A percentile compares a stretch with the other conserved stretches of the same genome.
Evolutionary conservation across 1,139 yeast species (phyloP).

Genomic region (Magnusiomyces fungicola): DNA sequence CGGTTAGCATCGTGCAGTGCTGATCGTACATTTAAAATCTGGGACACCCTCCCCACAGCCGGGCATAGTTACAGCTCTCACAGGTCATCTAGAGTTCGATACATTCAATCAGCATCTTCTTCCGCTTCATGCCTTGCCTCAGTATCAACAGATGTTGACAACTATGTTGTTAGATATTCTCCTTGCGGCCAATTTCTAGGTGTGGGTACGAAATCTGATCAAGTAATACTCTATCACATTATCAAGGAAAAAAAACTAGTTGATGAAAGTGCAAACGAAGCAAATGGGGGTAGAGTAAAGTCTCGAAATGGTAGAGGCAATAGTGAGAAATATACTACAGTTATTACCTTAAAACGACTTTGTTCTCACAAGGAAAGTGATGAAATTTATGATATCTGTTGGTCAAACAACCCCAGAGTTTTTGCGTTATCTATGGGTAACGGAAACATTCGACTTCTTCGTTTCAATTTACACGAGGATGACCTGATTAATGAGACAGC

Average conservation of each 20-base stretch:
- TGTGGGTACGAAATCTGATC: slow-evolving; percentile 38
- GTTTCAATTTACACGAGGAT: slow-evolving; percentile 15
- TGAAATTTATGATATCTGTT: slow-evolving; percentile 36
- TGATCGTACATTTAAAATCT: slow-evolving; percentile 45
- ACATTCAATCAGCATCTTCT: slow-evolving; percentile 23
- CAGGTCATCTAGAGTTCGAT: neutral
- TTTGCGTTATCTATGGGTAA: slow-evolving; percentile 31
- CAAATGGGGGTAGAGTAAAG: too few species aligned
- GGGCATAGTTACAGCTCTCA: neutral
- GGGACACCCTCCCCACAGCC: slow-evolving; percentile 38
- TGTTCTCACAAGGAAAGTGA: slow-evolving; percentile 20
- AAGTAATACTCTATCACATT: slow-evolving; percentile 16
- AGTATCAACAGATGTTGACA: slow-evolving; percentile 29
- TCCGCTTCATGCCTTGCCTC: slow-evolving; percentile 37
- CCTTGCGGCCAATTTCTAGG: slow-evolving; percentile 48
- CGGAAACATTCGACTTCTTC: slow-evolving; percentile 30
- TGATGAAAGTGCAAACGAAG: neutral
- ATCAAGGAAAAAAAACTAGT: neutral
- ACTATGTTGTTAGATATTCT: slow-evolving; percentile 40
- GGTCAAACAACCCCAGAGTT: slow-evolving; percentile 27
- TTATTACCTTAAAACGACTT: slow-evolving; percentile 13
- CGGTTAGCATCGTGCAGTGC: slow-evolving; percentile 54
- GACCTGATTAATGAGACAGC: neutral
- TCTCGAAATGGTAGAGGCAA: neutral
- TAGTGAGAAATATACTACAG: slow-evolving; percentile 12